These are phyloP conservation scores for Datura wrightii DNA, from an alignment of 257 asterid species.

Conservation along the genomic window DNA sequence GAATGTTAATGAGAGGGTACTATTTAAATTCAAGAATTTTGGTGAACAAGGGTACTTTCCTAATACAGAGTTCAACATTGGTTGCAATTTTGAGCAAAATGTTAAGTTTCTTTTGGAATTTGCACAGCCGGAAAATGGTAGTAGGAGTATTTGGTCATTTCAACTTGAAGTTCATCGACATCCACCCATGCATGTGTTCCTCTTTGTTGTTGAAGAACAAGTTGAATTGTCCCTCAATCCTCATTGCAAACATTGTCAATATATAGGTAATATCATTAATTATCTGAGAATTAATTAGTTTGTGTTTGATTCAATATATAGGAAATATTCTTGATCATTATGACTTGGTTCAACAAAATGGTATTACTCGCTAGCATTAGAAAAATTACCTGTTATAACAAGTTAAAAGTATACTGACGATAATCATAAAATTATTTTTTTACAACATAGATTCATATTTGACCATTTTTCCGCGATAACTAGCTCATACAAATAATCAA, in stretches of 20 bases:
- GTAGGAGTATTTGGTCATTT: conserved; percentile 66
- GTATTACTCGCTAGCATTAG: too few relatives aligned
- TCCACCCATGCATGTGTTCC: conserved; percentile 59
- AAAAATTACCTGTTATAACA: too few relatives aligned
- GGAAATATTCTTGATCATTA: too few relatives aligned
- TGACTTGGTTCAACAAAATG: too few relatives aligned
- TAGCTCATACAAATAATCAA: too few relatives aligned
- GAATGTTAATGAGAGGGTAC: conserved; percentile 55
- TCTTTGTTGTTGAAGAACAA: conserved; percentile 86
- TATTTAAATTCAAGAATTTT: conserved; percentile 74
- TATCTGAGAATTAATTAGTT: neutral
- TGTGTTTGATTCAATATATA: too few relatives aligned
- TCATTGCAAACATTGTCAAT: conserved; percentile 83
- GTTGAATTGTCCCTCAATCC: conserved; percentile 61
- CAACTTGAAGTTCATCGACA: conserved; percentile 85
- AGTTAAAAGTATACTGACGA: too few relatives aligned
- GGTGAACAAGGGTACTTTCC: conserved; percentile 78
- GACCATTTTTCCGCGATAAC: too few relatives aligned
- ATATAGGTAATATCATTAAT: conserved; percentile 60
- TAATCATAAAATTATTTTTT: too few relatives aligned
- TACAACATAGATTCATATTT: too few relatives aligned
- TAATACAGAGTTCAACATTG: conserved; percentile 50
- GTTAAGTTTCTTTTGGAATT: conserved; percentile 68
- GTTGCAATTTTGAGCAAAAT: conserved; percentile 66
- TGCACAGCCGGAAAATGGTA: conserved; percentile 65